These are phyloP conservation scores for Pleurotus djamor DNA, from an alignment of 768 basidiomycete genomes.

Conservation along the genomic window DNA sequence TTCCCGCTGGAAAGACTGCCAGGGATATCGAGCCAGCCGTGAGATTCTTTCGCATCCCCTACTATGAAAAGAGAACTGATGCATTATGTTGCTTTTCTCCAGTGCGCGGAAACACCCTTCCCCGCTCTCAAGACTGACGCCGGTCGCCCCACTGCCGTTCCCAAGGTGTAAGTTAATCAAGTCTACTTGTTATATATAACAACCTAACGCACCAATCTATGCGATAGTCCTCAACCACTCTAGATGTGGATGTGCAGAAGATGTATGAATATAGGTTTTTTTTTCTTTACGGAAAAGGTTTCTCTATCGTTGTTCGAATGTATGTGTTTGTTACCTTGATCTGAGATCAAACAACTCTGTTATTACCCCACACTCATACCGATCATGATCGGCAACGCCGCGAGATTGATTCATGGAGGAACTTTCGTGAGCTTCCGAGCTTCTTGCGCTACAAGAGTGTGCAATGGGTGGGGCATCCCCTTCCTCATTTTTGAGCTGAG, in stretches of 20 bases:
- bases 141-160: conserved; percentile 10
- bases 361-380: no score
- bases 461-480: no score
- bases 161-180: conserved; percentile 5
- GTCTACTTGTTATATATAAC: no score
- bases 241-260: background rate
- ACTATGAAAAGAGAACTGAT: no score
- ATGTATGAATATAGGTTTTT: background rate
- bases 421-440: no score
- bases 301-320: background rate
- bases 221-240: background rate
- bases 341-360: no score
- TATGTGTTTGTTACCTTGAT: no score
- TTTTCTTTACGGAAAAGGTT: background rate
- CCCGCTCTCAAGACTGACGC: conserved; percentile 26
- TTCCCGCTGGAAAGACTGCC: conserved; percentile 27
- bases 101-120: conserved; percentile 33
- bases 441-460: no score
- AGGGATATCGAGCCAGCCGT: conserved; percentile 27
- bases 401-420: no score
- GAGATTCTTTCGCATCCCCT: no score
- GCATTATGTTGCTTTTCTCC: conserved; percentile 5
- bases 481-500: no score
- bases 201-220: background rate
- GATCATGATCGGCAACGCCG: no score